Base-by-base conservation (phyloP, 306 rosid genomes). In the Vigna trinervia region DNA sequence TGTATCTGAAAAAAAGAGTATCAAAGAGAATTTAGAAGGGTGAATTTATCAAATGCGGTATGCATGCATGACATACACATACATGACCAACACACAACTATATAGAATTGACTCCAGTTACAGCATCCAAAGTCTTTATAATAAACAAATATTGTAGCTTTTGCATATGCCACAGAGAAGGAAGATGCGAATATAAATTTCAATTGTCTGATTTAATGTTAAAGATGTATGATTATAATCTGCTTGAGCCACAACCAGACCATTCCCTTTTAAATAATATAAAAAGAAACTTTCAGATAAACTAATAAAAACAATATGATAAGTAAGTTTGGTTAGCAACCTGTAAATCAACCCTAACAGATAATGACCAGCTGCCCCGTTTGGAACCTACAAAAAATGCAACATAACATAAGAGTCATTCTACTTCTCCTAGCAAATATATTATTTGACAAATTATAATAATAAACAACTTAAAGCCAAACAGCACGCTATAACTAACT, bases 321-420 rank as follows among this genome's bases (percentile, higher is more conserved):
- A 72, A 77, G 72, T 52, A 68, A 77, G 74, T 53, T 36, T 76
- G 80, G 69, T 46, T 36, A 73, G 81, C 75, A 81, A 96, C 99
- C 99, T 96, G 95, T 89, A 96, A 83, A 96, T 83, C 67, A 91
- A 90, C 83, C 98, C 99, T 52, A 96, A 87, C 32, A 96, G 96
- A 89, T 89, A 90, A 84, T 96, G 98, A 80, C 99, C 99, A 61
- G 99, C 96, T 63, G 99, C 96, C 58, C 98, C 99, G 71, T 96
- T 96, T 53, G 99, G 98, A 87, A 96, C 89, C 99, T 96, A 85
- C 83, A 81, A 80, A 71, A 77, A 72, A 76, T 67, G 28, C 68
- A 62, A 75, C 78, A 69, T 82, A 56, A 56, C 34, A 13, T 56
- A 67, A 47, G 43, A 74, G 73, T 73, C 46, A 81, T 78, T 75